Evolutionary conservation across 2,329 filamentous ascomycete genomes (phyloP), one percentile per base, ranked within the genome.

Genomic region (Pyrenochaeta sp.): DNA sequence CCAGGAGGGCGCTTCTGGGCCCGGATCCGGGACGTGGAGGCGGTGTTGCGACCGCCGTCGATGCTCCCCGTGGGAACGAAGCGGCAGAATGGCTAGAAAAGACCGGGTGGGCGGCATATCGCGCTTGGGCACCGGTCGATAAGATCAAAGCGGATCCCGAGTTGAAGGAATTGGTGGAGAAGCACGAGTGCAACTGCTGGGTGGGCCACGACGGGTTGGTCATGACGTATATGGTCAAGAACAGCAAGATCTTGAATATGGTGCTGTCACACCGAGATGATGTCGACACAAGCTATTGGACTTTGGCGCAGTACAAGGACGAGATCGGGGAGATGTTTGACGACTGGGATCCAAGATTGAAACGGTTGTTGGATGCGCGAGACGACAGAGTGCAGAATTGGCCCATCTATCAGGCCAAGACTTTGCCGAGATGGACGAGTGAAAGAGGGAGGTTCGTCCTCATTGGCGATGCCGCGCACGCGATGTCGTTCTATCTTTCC

Each of bases 401-500:
- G 53, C 56, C 59, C 1, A 49, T 62, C 14, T 49, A 51, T 27
- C 54, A 58, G 33, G 51, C 59, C 6, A 45, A 39, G 17, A 49
- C 49, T 5, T 35, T 64, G 11, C 60, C 61, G 12, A 45, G 35
- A 4, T 64, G 56, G 61, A 55, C 36, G 3, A 58, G 51, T 4
- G 17, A 43, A 1, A 54, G 45, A 7, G 61, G 57, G 7, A 47
- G 20, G 30, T 61, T 61, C 21, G 51, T 56, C 10, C 51, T 63
- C 12, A 27, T 27, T 27, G 23, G 23, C 23, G 23, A 27, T 27
- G 23, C 23, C 23, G 23, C 23, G 23, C 23, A 51, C 21, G 51
- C 58, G 20, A 64, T 64, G 61, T 53, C 58, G 6, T 60, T 60
- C 37, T 61, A 60, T 20, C 53, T 61, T n/a, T 53, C 50, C 14